Percentiles rank a stretch among this genome's conserved stretches.
Evolutionary conservation across 257 asterid genomes (phyloP).

Genomic region (Solanum chiquidenum): DNA sequence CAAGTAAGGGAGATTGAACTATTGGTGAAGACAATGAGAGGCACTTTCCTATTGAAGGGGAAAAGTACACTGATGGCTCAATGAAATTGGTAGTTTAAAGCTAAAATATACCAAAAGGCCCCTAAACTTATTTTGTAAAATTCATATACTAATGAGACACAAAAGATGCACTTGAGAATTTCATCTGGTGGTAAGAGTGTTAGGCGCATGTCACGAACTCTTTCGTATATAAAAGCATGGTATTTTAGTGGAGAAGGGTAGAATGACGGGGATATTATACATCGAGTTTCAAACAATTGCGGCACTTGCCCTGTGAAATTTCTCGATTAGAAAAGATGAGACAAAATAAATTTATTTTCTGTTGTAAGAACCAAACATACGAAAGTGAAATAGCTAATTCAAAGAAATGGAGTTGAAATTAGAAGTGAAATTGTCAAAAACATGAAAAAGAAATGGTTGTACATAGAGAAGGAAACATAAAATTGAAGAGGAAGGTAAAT

Average conservation of each 20-base stretch:
- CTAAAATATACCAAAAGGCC: neutral
- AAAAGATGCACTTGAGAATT: neutral
- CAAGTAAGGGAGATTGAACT: neutral
- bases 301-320: neutral
- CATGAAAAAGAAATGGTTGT: neutral
- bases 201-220: neutral
- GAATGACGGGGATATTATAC: neutral
- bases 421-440: neutral
- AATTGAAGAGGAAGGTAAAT: neutral
- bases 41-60: neutral
- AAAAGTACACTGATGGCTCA: neutral
- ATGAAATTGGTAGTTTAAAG: neutral
- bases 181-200: neutral
- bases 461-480: neutral
- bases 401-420: neutral
- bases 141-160: neutral
- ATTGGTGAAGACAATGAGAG: neutral
- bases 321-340: neutral
- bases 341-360: neutral
- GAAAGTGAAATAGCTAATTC: neutral
- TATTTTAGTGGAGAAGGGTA: neutral
- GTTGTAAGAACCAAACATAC: neutral
- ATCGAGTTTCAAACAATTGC: neutral
- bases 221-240: neutral
- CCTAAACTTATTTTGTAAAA: neutral